Evolutionary conservation across 768 basidiomycete species (phyloP).

Genomic region (Lentinus brumalis): DNA sequence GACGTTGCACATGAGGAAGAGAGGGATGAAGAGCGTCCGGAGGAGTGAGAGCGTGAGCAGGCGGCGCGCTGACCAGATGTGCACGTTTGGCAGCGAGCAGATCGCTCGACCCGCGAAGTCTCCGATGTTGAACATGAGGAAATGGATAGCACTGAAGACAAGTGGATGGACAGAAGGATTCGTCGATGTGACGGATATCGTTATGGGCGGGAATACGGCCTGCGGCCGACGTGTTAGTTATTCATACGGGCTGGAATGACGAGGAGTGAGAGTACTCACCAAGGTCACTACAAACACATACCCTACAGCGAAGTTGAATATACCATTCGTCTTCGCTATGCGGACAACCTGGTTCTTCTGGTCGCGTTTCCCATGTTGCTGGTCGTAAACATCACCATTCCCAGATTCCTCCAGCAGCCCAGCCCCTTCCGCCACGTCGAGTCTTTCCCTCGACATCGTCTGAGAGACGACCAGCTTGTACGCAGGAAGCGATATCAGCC

Average conservation of each 20-base stretch:
- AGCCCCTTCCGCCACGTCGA: conserved; percentile 4
- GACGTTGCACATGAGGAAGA: conserved; percentile 90
- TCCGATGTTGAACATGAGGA: conserved; percentile 73
- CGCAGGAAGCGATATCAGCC: conserved; percentile 58
- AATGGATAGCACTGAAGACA: conserved; percentile 80
- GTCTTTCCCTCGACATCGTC: neutral
- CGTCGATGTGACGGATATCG: conserved; percentile 70
- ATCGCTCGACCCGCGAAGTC: conserved; percentile 71
- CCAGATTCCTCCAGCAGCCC: conserved; percentile 35
- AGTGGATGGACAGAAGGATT: conserved; percentile 71
- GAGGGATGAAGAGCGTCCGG: conserved; percentile 80
- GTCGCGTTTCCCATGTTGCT: conserved; percentile 27
- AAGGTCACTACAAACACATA: conserved; percentile 81
- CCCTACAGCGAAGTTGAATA: conserved; percentile 71
- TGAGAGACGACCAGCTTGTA: conserved; percentile 53
- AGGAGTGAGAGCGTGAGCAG: conserved; percentile 65
- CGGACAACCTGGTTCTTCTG: conserved; percentile 48
- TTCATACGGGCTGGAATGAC: neutral
- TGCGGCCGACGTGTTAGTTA: conserved; percentile 32
- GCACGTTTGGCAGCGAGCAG: conserved; percentile 64
- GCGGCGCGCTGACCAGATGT: conserved; percentile 68
- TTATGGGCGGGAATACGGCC: conserved; percentile 89
- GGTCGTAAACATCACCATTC: conserved; percentile 22
- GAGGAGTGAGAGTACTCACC: conserved; percentile 44
- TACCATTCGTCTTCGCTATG: conserved; percentile 63